Evolutionary conservation across 768 basidiomycete species (phyloP).

Genomic region (Udeniomyces megalosporus): DNA sequence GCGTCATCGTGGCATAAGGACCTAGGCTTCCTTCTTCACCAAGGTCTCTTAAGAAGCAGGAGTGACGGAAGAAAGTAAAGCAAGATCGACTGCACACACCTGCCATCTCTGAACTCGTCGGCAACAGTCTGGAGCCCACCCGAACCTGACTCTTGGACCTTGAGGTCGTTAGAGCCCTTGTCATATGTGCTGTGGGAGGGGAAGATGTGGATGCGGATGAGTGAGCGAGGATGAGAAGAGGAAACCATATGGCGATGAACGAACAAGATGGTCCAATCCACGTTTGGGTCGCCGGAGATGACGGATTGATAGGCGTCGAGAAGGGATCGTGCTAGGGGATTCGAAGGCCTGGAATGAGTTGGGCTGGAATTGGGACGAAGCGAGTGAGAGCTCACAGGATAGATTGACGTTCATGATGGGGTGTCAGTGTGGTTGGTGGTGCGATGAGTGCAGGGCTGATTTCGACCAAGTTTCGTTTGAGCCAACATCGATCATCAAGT

Average conservation of each 20-base stretch:
- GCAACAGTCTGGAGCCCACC: constrained; percentile 80
- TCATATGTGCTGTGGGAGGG: constrained; percentile 49
- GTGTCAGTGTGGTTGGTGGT: not conserved
- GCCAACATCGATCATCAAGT: too few relatives aligned
- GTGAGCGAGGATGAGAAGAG: not conserved
- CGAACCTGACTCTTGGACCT: constrained; percentile 66
- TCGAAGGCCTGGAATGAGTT: not conserved
- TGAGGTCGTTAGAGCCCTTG: constrained; percentile 66
- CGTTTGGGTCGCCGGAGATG: constrained; percentile 8
- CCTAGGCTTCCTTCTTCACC: not conserved
- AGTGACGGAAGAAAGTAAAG: not conserved
- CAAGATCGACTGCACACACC: constrained; percentile 35
- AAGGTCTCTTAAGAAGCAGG: not conserved
- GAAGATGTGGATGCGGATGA: not conserved
- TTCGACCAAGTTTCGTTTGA: too few relatives aligned
- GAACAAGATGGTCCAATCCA: constrained; percentile 14
- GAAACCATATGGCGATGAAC: not conserved
- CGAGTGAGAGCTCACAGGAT: not conserved
- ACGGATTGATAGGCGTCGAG: constrained; percentile 13
- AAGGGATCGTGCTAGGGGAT: not conserved
- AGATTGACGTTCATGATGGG: constrained; percentile 14
- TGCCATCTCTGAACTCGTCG: constrained; percentile 88
- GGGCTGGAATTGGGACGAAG: not conserved
- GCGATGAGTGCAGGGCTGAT: too few relatives aligned
- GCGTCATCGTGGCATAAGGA: not conserved